Conservation (phyloP, 768 basidiomycete genomes). For the Suillus occidentalis region DNA sequence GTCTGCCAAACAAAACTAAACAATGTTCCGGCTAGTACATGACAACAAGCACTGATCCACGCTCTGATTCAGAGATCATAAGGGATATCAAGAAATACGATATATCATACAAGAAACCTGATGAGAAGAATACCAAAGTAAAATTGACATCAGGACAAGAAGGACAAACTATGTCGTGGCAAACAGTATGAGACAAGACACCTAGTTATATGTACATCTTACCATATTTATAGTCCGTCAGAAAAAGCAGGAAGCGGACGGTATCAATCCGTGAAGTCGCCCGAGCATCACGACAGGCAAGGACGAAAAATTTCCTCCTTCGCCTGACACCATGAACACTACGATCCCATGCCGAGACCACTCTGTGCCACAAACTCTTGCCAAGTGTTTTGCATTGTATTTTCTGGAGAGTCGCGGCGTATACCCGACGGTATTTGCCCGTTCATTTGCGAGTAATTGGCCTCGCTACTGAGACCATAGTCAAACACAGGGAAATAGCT, state of each 20-base stretch:
- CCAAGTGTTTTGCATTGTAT: conserved; percentile 61
- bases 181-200: conserved; percentile 12
- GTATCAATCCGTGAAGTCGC: background rate
- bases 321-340: conserved; percentile 1
- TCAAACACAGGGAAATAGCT: conserved; percentile 79
- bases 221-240: conserved; percentile 11
- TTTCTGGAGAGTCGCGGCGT: conserved; percentile 53
- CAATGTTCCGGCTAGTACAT: background rate
- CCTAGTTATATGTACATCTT: conserved; percentile 12
- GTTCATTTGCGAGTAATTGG: conserved; percentile 39
- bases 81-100: conserved; percentile 19
- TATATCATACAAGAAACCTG: conserved; percentile 18
- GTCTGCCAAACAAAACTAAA: background rate
- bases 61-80: background rate
- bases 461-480: conserved; percentile 44
- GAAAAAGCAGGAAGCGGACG: conserved; percentile 7
- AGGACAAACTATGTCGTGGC: background rate
- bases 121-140: conserved; percentile 15
- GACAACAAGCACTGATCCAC: background rate
- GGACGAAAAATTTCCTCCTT: conserved; percentile 8
- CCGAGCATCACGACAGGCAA: background rate
- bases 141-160: conserved; percentile 13
- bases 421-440: conserved; percentile 30
- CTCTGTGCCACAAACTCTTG: conserved; percentile 54
- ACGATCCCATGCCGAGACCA: conserved; percentile 17